These are phyloP conservation scores for Beauveria pseudobassiana DNA, from an alignment of 2,329 filamentous ascomycete genomes.

Conservation along the genomic window DNA sequence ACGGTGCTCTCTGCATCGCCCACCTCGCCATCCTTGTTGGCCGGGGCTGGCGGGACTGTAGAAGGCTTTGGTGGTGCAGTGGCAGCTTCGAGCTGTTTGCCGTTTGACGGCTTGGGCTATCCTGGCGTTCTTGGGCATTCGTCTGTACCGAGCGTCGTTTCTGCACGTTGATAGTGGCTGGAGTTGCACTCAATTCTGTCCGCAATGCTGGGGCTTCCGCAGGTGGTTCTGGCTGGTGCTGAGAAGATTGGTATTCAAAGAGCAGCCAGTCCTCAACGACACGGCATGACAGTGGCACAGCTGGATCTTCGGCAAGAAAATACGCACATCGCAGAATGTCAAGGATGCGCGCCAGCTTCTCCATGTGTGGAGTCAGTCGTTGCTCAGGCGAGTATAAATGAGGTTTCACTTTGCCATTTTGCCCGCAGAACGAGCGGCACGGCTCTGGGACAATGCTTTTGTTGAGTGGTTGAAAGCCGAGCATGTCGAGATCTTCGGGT, in stretches of 20 bases:
- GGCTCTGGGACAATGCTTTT: slow-evolving; percentile 29
- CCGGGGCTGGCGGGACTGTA: not conserved
- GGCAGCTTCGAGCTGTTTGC: not conserved
- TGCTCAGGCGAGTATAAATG: slow-evolving; percentile 25
- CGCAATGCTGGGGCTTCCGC: not conserved
- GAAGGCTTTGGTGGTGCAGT: not conserved
- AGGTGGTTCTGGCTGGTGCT: not conserved
- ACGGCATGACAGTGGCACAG: slow-evolving; percentile 29
- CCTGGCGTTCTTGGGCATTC: not conserved
- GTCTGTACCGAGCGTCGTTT: slow-evolving; percentile 2
- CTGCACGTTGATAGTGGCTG: not conserved
- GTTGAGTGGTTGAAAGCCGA: slow-evolving; percentile 37
- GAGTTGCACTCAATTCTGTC: not conserved
- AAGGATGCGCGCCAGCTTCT: slow-evolving; percentile 39
- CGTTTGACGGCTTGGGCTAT: not conserved
- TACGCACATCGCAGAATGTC: slow-evolving; percentile 43
- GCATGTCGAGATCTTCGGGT: slow-evolving; percentile 40
- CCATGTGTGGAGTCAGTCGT: slow-evolving; percentile 25
- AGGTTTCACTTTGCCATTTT: slow-evolving; percentile 32
- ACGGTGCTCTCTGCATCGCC: slow-evolving; percentile 33
- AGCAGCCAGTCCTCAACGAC: slow-evolving; percentile 23
- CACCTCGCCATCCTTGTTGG: slow-evolving; percentile 16
- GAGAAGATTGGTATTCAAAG: slow-evolving; percentile 23
- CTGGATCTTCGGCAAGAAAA: slow-evolving; percentile 34
- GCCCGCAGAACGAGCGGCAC: slow-evolving; percentile 31